A percentile compares a stretch with the other conserved stretches of the same genome.
These are phyloP conservation scores for Penicillium sp. DNA, from an alignment of 2,329 filamentous ascomycete genomes.

Conservation along the genomic window DNA sequence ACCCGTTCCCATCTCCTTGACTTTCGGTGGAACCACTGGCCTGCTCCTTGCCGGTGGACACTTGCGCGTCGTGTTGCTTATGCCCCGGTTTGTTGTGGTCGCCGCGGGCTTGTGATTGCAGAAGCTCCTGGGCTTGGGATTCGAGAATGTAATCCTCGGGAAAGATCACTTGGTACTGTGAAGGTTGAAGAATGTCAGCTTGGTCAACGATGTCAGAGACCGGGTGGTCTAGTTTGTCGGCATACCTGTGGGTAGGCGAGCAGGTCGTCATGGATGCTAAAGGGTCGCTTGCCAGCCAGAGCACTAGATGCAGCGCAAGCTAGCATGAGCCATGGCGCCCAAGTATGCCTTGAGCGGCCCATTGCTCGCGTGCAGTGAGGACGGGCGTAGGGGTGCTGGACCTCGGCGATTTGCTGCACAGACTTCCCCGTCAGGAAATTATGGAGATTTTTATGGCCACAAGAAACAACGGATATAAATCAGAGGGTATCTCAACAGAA, in stretches of 20 bases:
- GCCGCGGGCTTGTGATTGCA: conserved; percentile 22
- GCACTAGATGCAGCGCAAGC: conserved; percentile 31
- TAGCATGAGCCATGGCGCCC: conserved; percentile 30
- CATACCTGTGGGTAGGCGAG: conserved; percentile 78
- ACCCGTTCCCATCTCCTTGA: conserved; percentile 5
- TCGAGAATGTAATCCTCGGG: conserved; percentile 66
- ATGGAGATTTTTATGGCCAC: too few species aligned
- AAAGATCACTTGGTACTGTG: conserved; percentile 73
- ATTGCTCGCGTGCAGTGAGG: conserved; percentile 16
- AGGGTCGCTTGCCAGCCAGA: conserved; percentile 54
- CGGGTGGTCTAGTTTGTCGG: too few species aligned
- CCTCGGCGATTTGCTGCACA: background rate
- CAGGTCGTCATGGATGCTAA: conserved; percentile 84
- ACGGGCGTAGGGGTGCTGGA: background rate
- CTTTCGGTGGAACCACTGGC: conserved; percentile 55
- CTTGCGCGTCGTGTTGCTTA: conserved; percentile 23
- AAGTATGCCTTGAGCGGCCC: conserved; percentile 18
- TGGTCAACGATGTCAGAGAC: too few species aligned
- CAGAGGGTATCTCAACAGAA: too few species aligned
- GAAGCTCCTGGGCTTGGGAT: conserved; percentile 59
- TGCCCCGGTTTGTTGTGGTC: conserved; percentile 9
- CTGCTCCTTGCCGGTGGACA: conserved; percentile 18
- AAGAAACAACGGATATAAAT: too few species aligned
- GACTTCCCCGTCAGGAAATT: background rate
- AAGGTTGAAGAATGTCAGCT: background rate